Evolutionary conservation across 2,329 filamentous ascomycete species (phyloP).

Genomic region (Sclerotinia nivalis): DNA sequence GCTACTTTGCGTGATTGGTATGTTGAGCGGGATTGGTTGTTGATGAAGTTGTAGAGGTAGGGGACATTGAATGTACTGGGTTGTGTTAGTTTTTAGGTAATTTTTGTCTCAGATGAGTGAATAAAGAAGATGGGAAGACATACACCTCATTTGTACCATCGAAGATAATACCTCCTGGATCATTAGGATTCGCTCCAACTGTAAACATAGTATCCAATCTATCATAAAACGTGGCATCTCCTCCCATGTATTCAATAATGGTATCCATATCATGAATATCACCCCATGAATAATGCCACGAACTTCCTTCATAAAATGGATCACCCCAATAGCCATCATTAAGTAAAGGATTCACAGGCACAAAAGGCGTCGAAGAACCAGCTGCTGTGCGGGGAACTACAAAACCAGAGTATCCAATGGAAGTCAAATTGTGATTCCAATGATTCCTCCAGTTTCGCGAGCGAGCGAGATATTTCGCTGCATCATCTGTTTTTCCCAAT

Average conservation of each 20-base stretch:
- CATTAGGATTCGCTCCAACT: constrained; percentile 41
- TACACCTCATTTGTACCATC: constrained; percentile 48
- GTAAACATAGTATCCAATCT: constrained; percentile 55
- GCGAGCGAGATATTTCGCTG: constrained; percentile 22
- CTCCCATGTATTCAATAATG: constrained; percentile 51
- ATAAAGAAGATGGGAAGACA: neutral
- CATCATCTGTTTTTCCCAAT: constrained; percentile 42
- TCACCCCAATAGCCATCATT: constrained; percentile 57
- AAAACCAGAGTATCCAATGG: constrained; percentile 66
- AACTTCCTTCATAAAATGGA: constrained; percentile 52
- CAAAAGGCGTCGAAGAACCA: constrained; percentile 42
- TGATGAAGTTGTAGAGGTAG: constrained; percentile 59
- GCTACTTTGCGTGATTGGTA: constrained; percentile 22
- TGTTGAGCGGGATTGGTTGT: constrained; percentile 37
- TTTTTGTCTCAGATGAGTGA: neutral
- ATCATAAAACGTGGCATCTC: constrained; percentile 49
- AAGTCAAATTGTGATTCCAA: constrained; percentile 61
- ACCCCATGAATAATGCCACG: constrained; percentile 57
- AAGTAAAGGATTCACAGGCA: constrained; percentile 50
- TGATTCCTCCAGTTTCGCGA: constrained; percentile 71
- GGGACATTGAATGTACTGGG: constrained; percentile 56
- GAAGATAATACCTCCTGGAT: constrained; percentile 52
- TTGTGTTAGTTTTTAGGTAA: neutral
- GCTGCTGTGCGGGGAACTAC: constrained; percentile 57
- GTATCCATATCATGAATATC: constrained; percentile 55